phyloP scores from a whole-genome alignment of 176 grass and related monocot genomes.

The Triticum urartu region DNA sequence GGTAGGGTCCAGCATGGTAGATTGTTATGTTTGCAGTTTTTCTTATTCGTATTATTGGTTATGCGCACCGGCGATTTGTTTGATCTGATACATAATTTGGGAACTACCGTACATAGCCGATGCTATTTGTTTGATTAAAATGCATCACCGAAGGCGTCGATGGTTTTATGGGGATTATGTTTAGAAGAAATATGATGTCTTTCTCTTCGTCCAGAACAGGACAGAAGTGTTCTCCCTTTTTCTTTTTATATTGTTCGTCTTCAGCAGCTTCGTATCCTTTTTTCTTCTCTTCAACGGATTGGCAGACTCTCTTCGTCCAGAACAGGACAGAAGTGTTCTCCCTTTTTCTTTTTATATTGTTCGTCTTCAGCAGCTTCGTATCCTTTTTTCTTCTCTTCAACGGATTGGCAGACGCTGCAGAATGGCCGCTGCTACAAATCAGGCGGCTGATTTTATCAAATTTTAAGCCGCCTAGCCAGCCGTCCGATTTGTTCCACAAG shows the following conservation, averaged over 20 bases:
- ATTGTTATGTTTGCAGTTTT: conserved; percentile 14
- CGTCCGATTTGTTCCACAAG: too few species aligned
- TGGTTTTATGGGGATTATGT: neutral
- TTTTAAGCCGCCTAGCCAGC: too few species aligned
- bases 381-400: neutral
- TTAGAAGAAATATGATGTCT: neutral
- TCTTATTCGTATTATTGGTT: conserved; percentile 3
- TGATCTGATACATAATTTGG: neutral
- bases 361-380: neutral
- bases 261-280: neutral
- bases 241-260: neutral
- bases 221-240: neutral
- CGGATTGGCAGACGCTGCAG: neutral
- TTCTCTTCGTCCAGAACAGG: neutral
- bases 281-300: neutral
- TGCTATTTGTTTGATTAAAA: neutral
- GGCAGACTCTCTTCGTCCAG: neutral
- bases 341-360: neutral
- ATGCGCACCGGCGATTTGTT: conserved; percentile 1
- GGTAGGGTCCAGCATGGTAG: conserved; percentile 33
- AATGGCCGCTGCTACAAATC: too few species aligned
- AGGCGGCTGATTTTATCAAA: too few species aligned
- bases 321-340: neutral
- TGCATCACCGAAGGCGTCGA: neutral
- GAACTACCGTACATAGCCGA: conserved; percentile 11